These are phyloP conservation scores for Melaleuca quinquenervia DNA, from an alignment of 345 rosid genomes.

Conservation along the genomic window DNA sequence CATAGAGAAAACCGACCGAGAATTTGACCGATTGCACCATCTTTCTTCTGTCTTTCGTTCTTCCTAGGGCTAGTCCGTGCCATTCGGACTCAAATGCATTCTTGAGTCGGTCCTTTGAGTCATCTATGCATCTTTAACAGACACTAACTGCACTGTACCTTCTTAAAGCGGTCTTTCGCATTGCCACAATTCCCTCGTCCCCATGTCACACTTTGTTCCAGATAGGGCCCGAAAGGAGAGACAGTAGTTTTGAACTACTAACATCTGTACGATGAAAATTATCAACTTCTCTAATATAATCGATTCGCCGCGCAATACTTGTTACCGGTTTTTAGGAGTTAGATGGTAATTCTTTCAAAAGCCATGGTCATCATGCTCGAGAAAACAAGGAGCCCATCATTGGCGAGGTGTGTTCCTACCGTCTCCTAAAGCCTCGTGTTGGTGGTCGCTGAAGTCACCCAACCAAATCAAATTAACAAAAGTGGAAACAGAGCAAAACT, in stretches of 20 bases:
- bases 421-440: background rate
- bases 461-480: background rate
- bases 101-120: background rate
- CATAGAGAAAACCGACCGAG: background rate
- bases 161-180: background rate
- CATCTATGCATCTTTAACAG: background rate
- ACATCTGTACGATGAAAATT: background rate
- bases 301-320: background rate
- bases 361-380: background rate
- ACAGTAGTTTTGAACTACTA: background rate
- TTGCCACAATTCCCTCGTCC: background rate
- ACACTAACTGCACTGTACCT: background rate
- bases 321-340: background rate
- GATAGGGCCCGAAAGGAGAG: background rate
- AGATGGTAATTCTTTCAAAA: background rate
- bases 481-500: background rate
- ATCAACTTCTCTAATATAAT: background rate
- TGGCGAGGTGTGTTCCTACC: background rate
- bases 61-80: background rate
- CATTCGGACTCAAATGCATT: background rate
- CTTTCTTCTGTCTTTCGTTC: background rate
- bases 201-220: accelerated
- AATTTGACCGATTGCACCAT: background rate
- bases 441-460: background rate
- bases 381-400: background rate